Percentiles rank a stretch among this genome's conserved stretches.
These are phyloP conservation scores for Cryphonectria naterciae DNA, from an alignment of 2,329 filamentous ascomycete genomes.

Conservation along the genomic window DNA sequence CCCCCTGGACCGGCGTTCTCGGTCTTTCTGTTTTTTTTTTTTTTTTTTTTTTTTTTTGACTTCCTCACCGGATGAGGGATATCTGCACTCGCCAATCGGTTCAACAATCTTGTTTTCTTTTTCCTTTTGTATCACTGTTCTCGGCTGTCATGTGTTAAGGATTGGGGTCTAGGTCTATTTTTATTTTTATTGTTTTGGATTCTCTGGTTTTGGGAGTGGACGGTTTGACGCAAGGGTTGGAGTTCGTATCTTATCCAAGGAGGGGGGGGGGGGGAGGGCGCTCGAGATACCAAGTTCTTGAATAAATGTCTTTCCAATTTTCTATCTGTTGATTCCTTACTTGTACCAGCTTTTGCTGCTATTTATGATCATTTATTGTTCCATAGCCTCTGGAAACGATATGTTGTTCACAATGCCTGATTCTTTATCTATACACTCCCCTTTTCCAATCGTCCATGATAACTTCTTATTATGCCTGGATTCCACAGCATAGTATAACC, in stretches of 20 bases:
- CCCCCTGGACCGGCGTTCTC: too few relatives aligned
- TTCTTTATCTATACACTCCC: background rate
- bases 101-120: background rate
- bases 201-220: background rate
- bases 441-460: background rate
- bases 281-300: background rate
- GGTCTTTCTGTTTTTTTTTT: background rate
- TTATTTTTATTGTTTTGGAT: background rate
- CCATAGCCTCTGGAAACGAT: background rate
- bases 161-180: background rate
- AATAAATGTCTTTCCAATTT: too few relatives aligned
- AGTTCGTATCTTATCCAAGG: background rate
- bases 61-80: conserved; percentile 5
- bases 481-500: background rate
- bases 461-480: too few relatives aligned
- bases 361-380: background rate
- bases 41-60: background rate
- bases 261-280: background rate
- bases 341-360: background rate
- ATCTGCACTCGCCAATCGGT: conserved; percentile 2
- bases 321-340: background rate
- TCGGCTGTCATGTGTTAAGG: background rate
- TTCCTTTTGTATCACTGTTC: conserved; percentile 1
- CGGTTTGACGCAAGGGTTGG: background rate
- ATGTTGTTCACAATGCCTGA: background rate